These are phyloP conservation scores for Pythium diclinum DNA, from an alignment of 352 stramenopile species.

Conservation along the genomic window DNA sequence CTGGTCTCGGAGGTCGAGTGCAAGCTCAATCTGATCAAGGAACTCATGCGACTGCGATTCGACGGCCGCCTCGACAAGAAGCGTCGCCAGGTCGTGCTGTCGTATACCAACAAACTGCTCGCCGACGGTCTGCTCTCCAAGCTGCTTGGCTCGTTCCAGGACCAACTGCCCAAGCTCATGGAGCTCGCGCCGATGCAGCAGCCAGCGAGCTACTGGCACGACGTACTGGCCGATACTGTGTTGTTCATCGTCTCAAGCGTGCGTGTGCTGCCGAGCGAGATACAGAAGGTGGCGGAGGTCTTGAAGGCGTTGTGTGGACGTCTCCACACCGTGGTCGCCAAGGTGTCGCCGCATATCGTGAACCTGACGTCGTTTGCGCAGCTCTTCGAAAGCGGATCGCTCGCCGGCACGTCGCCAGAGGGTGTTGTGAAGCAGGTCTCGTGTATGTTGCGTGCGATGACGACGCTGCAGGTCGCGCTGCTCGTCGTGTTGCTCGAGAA, in stretches of 20 bases:
- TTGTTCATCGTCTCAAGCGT: conserved; percentile 62
- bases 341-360: conserved; percentile 80
- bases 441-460: conserved; percentile 75
- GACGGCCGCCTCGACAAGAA: conserved; percentile 52
- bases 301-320: conserved; percentile 57
- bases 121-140: conserved; percentile 46
- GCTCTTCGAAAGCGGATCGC: conserved; percentile 64
- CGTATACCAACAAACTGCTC: conserved; percentile 69
- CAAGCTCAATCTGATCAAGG: conserved; percentile 71
- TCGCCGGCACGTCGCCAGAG: conserved; percentile 59
- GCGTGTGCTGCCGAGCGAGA: conserved; percentile 47
- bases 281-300: conserved; percentile 46
- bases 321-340: conserved; percentile 54
- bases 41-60: conserved; percentile 66
- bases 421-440: conserved; percentile 69
- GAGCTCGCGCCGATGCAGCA: conserved; percentile 57
- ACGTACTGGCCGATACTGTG: conserved; percentile 62
- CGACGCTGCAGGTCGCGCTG: conserved; percentile 63
- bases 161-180: conserved; percentile 51
- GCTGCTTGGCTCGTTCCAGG: conserved; percentile 45
- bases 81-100: conserved; percentile 56
- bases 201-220: conserved; percentile 75
- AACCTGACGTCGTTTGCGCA: conserved; percentile 75
- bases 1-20: conserved; percentile 72
- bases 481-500: conserved; percentile 60